Base-by-base conservation (phyloP, 2,329 filamentous ascomycete species). In the Rosellinia necatrix region DNA sequence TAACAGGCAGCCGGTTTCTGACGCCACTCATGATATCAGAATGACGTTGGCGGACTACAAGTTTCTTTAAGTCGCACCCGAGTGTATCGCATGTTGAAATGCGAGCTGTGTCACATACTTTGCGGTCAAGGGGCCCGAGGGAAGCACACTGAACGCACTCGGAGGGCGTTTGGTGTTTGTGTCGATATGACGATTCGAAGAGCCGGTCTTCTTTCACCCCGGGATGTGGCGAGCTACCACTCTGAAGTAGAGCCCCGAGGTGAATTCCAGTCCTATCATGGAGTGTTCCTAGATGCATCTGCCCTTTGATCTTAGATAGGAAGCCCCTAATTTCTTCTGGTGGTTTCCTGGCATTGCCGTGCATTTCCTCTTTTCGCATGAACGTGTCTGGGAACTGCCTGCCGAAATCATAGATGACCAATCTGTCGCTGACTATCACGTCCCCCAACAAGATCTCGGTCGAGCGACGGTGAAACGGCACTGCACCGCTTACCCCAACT, bases 1-100 rank as follows among this genome's bases (percentile, higher is more conserved):
- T 51, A 0, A 6, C 54, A 38, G 69, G 69, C 10, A 9, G 21
- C 17, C 19, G 25, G 10, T 27, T 52, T 17, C 56, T 53, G 2
- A 9, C 8, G n/a, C 40, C n/a, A 12, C 10, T 29, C 3, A 8
- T 10, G 3, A 52, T 35, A 15, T 27, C 12, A 4, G 38, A 27
- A 13, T 42, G 49, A 9, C 49, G 49, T 17, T 44, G 29, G 19
- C 49, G 49, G 29, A 4, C 27, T 7, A 52, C 32, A 5, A 52
- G 49, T 21, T 27, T 35, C 13, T 3, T 15, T 32, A 19, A 9
- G 24, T 52, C 38, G 15, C 49, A 52, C 3, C 49, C 38, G n/a
- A 44, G 38, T 15, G 22, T 19, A 35, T 44, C 49, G 15, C 49
- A 52, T 15, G 49, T 51, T 8, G 38, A 51, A 8, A 4, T 43